Evolutionary conservation across 495 filamentous ascomycete species (phyloP).

Genomic region (Letharia lupina): DNA sequence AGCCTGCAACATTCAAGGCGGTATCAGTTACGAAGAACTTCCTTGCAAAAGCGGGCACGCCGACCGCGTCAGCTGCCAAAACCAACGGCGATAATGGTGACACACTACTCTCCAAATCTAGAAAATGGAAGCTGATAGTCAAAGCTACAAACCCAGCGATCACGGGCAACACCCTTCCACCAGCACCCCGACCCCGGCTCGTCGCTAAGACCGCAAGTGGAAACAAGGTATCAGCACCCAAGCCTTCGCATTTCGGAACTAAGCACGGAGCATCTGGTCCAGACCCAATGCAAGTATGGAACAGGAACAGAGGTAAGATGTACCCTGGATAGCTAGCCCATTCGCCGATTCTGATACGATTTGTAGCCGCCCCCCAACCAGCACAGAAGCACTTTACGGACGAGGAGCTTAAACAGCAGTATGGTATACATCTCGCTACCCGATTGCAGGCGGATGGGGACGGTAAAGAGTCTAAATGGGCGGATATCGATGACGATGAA

Average conservation of each 20-base stretch:
- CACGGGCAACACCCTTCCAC: constrained; percentile 35
- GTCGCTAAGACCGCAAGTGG: constrained; percentile 59
- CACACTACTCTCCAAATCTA: constrained; percentile 2
- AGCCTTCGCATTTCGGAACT: constrained; percentile 35
- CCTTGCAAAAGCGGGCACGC: constrained; percentile 51
- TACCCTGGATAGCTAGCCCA: background rate
- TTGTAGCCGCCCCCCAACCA: constrained; percentile 63
- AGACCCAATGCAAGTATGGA: constrained; percentile 82
- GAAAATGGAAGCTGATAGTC: constrained; percentile 17
- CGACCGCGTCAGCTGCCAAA: constrained; percentile 41
- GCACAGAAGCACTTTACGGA: constrained; percentile 91
- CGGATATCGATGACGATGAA: constrained; percentile 97
- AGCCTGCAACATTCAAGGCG: constrained; percentile 81
- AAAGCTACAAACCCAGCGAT: constrained; percentile 38
- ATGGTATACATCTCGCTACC: constrained; percentile 91
- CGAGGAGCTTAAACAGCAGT: constrained; percentile 91
- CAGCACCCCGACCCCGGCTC: constrained; percentile 48
- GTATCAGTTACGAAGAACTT: constrained; percentile 91
- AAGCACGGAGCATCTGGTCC: constrained; percentile 46
- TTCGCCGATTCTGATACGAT: background rate
- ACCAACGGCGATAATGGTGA: constrained; percentile 52
- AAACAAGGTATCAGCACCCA: constrained; percentile 45
- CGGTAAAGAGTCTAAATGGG: constrained; percentile 87
- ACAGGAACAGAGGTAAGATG: constrained; percentile 86
- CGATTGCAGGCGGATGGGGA: constrained; percentile 75